Evolutionary conservation across 108 stramenopile species (phyloP).

Genomic region (Thalassiosira profunda): DNA sequence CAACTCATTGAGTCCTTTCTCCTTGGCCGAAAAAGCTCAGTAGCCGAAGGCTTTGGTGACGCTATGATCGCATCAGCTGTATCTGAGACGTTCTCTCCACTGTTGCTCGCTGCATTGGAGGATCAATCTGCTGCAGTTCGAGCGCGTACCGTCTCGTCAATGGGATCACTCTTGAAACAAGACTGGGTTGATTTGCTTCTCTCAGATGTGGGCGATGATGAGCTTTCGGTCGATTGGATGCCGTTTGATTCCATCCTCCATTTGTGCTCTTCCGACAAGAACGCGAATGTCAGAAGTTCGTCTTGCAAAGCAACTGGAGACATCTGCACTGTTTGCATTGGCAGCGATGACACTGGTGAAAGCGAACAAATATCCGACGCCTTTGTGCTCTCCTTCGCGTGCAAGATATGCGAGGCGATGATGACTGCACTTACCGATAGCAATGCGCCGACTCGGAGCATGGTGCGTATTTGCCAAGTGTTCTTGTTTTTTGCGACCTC

Average conservation of each 20-base stretch:
- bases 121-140: conserved; percentile 31
- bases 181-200: conserved; percentile 61
- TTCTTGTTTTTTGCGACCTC: not conserved
- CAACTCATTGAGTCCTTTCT: conserved; percentile 42
- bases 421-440: conserved; percentile 38
- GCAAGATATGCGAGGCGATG: conserved; percentile 49
- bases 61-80: conserved; percentile 22
- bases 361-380: conserved; percentile 3
- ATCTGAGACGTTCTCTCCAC: conserved; percentile 29
- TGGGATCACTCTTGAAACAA: conserved; percentile 33
- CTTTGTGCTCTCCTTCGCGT: conserved; percentile 16
- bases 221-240: conserved; percentile 12
- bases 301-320: conserved; percentile 78
- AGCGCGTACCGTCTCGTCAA: conserved; percentile 33
- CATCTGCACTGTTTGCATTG: conserved; percentile 49
- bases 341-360: not conserved
- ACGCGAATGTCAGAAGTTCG: conserved; percentile 50
- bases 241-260: conserved; percentile 37
- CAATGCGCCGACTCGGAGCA: conserved; percentile 57
- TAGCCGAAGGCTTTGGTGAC: not conserved
- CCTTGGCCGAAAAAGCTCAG: conserved; percentile 23
- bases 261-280: conserved; percentile 45
- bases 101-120: conserved; percentile 22
- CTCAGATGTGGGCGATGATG: not conserved
- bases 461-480: conserved; percentile 46